These are phyloP conservation scores for Sclerotinia spermophila DNA, from an alignment of 2,329 filamentous ascomycete genomes.

Conservation along the genomic window DNA sequence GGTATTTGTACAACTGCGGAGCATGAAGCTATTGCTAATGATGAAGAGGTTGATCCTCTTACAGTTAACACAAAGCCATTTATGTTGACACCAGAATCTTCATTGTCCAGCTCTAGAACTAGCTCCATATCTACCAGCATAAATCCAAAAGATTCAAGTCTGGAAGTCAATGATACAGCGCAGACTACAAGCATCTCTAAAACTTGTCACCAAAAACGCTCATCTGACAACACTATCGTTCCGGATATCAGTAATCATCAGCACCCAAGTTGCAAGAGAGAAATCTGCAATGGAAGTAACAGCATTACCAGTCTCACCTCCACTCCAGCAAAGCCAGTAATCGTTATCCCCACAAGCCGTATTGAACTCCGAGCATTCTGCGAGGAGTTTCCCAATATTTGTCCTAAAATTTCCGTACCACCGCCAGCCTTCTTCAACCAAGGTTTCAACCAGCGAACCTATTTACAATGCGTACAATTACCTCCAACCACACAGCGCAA, in stretches of 20 bases:
- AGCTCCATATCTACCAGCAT: background rate
- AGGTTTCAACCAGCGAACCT: background rate
- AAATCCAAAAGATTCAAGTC: background rate
- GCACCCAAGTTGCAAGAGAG: background rate
- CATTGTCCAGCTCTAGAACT: background rate
- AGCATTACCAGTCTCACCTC: no score
- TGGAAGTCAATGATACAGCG: background rate
- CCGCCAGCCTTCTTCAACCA: slow-evolving; percentile 5
- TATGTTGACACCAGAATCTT: background rate
- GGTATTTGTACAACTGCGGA: background rate
- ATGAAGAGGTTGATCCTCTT: background rate
- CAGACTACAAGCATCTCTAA: background rate
- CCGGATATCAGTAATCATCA: background rate
- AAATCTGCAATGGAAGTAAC: background rate
- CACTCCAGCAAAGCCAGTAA: background rate
- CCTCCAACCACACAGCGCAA: background rate
- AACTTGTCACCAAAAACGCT: background rate
- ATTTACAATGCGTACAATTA: background rate
- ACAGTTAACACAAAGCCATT: background rate
- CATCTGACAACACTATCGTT: background rate
- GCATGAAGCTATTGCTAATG: background rate
- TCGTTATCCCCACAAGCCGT: background rate
- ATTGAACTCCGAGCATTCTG: slow-evolving; percentile 3
- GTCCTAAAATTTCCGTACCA: background rate
- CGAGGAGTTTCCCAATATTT: slow-evolving; percentile 4